phyloP scores from a whole-genome alignment of 1,139 yeast genomes.

The Geotrichum cucujoidarum region DNA sequence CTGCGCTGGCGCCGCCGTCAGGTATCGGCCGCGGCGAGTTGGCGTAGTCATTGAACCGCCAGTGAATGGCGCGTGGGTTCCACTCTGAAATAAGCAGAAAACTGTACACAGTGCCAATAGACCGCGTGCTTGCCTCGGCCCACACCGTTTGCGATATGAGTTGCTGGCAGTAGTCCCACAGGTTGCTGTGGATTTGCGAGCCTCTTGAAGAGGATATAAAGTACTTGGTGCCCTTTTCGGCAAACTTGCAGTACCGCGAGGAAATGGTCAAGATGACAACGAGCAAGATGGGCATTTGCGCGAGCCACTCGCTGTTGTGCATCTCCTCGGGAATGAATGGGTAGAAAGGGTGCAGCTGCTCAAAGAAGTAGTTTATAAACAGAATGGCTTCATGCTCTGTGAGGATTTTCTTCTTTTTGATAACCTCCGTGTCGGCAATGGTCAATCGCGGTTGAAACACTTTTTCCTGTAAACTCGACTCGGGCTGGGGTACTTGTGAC shows the following conservation, averaged over 20 bases:
- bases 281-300: constrained; percentile 73
- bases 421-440: constrained; percentile 57
- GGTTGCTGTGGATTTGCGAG: constrained; percentile 50
- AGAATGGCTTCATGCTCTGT: constrained; percentile 63
- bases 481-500: constrained; percentile 8
- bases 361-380: constrained; percentile 61
- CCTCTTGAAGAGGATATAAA: constrained; percentile 19
- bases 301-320: constrained; percentile 59
- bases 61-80: constrained; percentile 92
- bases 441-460: constrained; percentile 27
- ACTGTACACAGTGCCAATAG: constrained; percentile 81
- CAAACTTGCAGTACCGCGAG: constrained; percentile 50
- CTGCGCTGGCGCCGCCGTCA: constrained; percentile 10
- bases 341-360: constrained; percentile 81
- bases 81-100: constrained; percentile 86
- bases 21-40: constrained; percentile 42
- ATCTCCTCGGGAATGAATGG: constrained; percentile 78
- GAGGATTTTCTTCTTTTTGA: constrained; percentile 57
- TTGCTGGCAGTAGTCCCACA: constrained; percentile 81
- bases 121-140: constrained; percentile 89
- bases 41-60: constrained; percentile 85
- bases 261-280: constrained; percentile 79
- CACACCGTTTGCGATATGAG: constrained; percentile 83
- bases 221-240: constrained; percentile 20
- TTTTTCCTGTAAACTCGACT: constrained; percentile 6